Conservation (phyloP, 768 basidiomycete species). For the Baorangia bicolor region DNA sequence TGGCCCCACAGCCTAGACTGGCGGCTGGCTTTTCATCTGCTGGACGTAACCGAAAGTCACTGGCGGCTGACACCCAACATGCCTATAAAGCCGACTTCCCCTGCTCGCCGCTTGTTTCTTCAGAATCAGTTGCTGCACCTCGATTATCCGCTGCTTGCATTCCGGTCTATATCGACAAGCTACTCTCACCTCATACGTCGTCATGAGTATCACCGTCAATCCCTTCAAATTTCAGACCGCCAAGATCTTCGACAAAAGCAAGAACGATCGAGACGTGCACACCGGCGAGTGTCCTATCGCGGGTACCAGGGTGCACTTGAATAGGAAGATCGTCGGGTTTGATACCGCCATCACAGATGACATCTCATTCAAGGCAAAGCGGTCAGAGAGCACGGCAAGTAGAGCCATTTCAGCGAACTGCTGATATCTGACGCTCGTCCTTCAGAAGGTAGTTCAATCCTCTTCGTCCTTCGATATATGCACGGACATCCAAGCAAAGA, state of each 20-base stretch:
- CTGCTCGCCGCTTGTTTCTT: not conserved
- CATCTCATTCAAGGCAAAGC: not conserved
- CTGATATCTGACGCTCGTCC: not conserved
- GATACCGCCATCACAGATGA: not conserved
- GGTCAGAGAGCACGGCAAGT: not conserved
- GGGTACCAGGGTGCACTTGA: not conserved
- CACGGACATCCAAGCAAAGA: not conserved
- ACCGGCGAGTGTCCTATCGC: not conserved
- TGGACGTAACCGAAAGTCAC: not conserved
- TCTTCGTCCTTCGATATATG: not conserved
- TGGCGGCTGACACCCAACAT: constrained; percentile 11
- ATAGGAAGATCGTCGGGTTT: not conserved
- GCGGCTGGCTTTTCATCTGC: not conserved
- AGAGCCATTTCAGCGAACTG: not conserved
- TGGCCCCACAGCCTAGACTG: no score
- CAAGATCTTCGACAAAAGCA: not conserved
- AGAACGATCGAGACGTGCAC: not conserved
- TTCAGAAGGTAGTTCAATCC: not conserved
- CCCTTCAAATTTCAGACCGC: not conserved
- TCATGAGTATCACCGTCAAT: not conserved
- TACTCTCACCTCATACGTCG: not conserved
- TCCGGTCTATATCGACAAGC: not conserved
- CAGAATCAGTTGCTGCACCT: not conserved
- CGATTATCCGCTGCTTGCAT: not conserved
- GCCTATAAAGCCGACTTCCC: not conserved